Conservation (phyloP, 139 green algal genomes). For the Raphidocelis subcapitata region DNA sequence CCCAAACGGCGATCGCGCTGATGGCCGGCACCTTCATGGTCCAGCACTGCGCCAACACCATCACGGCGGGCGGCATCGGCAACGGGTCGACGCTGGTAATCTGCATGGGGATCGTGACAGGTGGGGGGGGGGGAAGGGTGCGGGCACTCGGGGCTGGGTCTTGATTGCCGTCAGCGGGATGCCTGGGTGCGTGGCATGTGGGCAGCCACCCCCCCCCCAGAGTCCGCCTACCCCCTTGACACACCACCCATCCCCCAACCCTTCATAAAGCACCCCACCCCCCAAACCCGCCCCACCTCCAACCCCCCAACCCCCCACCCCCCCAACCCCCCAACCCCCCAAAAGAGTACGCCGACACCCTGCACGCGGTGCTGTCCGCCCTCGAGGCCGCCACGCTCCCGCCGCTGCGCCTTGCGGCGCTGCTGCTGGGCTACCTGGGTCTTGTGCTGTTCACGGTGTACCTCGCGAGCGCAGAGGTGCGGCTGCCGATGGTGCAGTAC, state of each 20-base stretch:
- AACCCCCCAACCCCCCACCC: too few species aligned
- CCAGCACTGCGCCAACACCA: constrained; percentile 47
- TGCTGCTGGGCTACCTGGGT: constrained; percentile 38
- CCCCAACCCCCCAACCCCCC: not conserved
- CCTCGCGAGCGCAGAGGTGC: constrained; percentile 39
- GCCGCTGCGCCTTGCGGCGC: not conserved
- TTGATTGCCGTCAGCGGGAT: too few species aligned
- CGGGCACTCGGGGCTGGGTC: not conserved
- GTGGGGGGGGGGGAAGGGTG: constrained; percentile 12
- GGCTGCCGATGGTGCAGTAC: constrained; percentile 59
- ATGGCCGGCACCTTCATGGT: constrained; percentile 49
- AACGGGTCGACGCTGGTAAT: constrained; percentile 60
- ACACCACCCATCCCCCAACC: too few species aligned
- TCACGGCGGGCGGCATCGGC: constrained; percentile 49
- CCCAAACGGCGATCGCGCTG: constrained; percentile 36
- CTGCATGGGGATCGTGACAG: constrained; percentile 50
- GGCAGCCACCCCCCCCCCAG: too few species aligned
- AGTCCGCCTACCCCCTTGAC: too few species aligned
- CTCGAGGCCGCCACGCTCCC: constrained; percentile 29
- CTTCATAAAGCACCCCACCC: too few species aligned
- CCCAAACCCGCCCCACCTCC: too few species aligned
- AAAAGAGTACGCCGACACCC: constrained; percentile 48
- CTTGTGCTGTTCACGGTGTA: constrained; percentile 47
- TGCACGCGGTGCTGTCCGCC: constrained; percentile 34
- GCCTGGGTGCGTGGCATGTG: too few species aligned